phyloP scores from a whole-genome alignment of 176 grass and related monocot species.

The Triticum urartu region DNA sequence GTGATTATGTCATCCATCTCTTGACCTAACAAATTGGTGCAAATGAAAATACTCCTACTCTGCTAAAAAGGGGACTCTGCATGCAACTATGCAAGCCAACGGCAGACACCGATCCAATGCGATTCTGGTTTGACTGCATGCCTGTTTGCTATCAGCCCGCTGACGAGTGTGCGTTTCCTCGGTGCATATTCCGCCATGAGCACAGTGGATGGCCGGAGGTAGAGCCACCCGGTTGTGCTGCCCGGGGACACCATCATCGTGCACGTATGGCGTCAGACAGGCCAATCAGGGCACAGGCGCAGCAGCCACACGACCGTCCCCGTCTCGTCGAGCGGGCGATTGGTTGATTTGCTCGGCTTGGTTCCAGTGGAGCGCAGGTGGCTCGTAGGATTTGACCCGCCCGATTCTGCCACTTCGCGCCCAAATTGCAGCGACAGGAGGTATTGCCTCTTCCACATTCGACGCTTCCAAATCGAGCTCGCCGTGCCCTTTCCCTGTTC shows the following conservation, averaged over 20 bases:
- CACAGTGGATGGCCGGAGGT: not conserved
- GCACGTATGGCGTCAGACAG: not conserved
- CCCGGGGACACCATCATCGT: not conserved
- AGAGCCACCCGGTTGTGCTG: not conserved
- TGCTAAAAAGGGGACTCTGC: not conserved
- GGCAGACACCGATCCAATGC: not conserved
- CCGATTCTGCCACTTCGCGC: not conserved
- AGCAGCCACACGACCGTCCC: not conserved
- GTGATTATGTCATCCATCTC: constrained; percentile 13
- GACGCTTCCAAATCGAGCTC: constrained; percentile 15
- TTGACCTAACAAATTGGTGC: not conserved
- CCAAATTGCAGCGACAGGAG: not conserved
- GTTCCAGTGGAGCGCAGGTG: not conserved
- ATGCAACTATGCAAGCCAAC: not conserved
- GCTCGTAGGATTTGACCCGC: not conserved
- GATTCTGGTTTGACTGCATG: not conserved
- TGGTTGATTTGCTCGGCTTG: not conserved
- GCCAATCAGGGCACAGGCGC: not conserved
- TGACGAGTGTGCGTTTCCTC: not conserved
- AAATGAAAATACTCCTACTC: not conserved
- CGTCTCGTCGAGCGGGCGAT: not conserved
- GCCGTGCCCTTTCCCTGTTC: not conserved
- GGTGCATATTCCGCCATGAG: not conserved
- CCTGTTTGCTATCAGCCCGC: not conserved
- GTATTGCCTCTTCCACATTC: not conserved